Evolutionary conservation across 1,139 yeast species (phyloP), one percentile per base, ranked within the genome.

Genomic region (Eremothecium cymbalariae): DNA sequence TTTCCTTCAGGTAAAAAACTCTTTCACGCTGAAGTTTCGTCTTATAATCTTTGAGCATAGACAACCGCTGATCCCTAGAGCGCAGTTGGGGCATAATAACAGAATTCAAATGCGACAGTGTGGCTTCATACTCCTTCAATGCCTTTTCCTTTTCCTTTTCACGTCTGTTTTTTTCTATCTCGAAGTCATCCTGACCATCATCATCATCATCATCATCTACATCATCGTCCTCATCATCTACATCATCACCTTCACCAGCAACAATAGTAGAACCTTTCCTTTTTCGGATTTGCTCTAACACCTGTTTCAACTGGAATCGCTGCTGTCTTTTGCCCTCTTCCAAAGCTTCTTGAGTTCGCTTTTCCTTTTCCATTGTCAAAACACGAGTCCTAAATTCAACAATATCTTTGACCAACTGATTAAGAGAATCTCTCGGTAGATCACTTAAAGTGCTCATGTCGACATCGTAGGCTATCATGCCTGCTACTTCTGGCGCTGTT

Each of bases 361-460:
- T 73, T 31, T 68, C 69, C 41, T 68, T 67, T 44, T 80, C 88
- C 21, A 73, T 60, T 23, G 67, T 68, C 36, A 77, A 55, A 20
- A 78, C 82, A 34, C 68, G 69, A 19, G 80, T 65, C 47, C 90
- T 60, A 51, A 80, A 80, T 43, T 69, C 72, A 33, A 76, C 63
- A 37, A 80, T 72, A 42, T 76, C 80, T 39, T 68, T 67, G 28
- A 69, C 70, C 22, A 79, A 70, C 22, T 63, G 65, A n/a, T 74
- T 78, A 31, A 74, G 59, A 60, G 74, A 63, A 27, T 71, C 70
- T 22, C 63, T 60, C 2, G 88, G 86, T 5, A 80, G 70, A 47
- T 77, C 88, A 11, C 70, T 62, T 39, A 80, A 55, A 43, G 79
- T 85, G 39, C 63, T 62, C 14, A 69, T 62, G 50, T 80, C 84